These are phyloP conservation scores for Citrus unshiu DNA, from an alignment of 345 rosid genomes.

Conservation along the genomic window DNA sequence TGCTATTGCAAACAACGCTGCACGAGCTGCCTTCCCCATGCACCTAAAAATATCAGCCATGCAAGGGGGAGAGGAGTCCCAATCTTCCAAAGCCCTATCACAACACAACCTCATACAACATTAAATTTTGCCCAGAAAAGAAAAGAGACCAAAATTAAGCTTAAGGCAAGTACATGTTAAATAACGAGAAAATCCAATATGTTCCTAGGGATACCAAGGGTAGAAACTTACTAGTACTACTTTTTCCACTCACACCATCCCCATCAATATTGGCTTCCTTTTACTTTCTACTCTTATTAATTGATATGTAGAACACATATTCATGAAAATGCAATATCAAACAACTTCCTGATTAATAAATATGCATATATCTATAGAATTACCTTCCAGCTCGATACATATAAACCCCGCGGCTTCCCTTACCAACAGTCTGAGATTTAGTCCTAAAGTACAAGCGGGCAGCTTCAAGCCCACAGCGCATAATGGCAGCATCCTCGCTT, in stretches of 20 bases:
- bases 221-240: no score
- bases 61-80: constrained; percentile 94
- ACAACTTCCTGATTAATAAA: background rate
- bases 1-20: constrained; percentile 78
- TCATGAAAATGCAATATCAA: background rate
- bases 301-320: background rate
- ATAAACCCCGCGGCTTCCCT: constrained; percentile 64
- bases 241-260: background rate
- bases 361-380: background rate
- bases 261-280: background rate
- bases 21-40: constrained; percentile 96
- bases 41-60: constrained; percentile 87
- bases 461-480: constrained; percentile 85
- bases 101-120: constrained; percentile 10
- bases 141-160: background rate
- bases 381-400: constrained; percentile 95
- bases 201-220: no score
- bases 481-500: constrained; percentile 58
- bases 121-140: background rate
- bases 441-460: constrained; percentile 72
- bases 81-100: constrained; percentile 78
- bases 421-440: constrained; percentile 37
- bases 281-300: background rate
- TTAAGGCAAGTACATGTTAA: background rate
- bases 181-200: no score